phyloP scores from a whole-genome alignment of 208 protist species.

The Perkinsela sp. region DNA sequence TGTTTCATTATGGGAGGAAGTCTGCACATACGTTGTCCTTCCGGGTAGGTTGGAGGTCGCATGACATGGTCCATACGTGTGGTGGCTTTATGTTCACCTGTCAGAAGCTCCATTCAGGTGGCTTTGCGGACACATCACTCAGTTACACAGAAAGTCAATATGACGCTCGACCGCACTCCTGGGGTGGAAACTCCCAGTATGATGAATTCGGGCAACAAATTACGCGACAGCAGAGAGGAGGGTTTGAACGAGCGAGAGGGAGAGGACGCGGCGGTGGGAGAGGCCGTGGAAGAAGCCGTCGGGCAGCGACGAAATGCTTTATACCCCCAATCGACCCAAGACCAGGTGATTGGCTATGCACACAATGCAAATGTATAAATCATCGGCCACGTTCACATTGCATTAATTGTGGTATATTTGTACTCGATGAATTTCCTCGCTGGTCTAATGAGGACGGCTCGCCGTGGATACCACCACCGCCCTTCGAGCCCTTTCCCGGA shows the following conservation, averaged over 20 bases:
- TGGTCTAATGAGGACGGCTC: background rate
- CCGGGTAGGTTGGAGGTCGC: too few relatives aligned
- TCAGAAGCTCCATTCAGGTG: too few relatives aligned
- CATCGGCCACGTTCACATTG: background rate
- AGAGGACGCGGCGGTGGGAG: background rate
- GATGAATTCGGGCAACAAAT: background rate
- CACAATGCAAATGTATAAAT: background rate
- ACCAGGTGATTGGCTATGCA: background rate
- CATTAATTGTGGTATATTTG: background rate
- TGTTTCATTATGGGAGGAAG: too few relatives aligned
- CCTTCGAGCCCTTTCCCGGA: background rate
- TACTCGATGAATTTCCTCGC: background rate
- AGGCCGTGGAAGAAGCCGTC: background rate
- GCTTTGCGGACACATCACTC: too few relatives aligned
- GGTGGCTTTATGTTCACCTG: too few relatives aligned
- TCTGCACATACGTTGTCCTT: too few relatives aligned
- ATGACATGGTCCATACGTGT: too few relatives aligned
- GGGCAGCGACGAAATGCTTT: background rate
- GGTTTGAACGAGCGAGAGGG: background rate
- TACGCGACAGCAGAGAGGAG: background rate
- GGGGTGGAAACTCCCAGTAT: background rate
- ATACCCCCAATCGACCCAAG: background rate
- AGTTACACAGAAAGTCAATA: too few relatives aligned
- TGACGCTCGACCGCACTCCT: background rate
- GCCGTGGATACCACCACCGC: background rate